Base-by-base conservation (phyloP, 805 yeast species). In the Myxozyma neglecta region DNA sequence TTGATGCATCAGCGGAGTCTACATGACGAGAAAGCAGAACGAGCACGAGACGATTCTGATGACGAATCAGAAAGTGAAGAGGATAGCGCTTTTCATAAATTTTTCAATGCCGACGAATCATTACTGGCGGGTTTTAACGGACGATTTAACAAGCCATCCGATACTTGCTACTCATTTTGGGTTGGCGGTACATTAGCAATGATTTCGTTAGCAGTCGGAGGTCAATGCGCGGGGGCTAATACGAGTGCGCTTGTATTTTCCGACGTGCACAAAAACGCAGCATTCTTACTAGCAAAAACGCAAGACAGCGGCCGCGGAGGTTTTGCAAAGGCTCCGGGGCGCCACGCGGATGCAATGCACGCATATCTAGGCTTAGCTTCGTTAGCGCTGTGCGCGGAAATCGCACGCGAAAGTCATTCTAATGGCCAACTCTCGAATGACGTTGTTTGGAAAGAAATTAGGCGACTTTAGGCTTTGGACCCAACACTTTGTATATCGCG, bases 161-260 rank as follows among this genome's bases (percentile, higher is more conserved):
- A 94, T 74, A 97, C 90, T n/a, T 94, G 99, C 72, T 94, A 94
- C 73, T 86, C 94, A 69, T 94, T 97, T 97, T 94, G 99, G 99
- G 96, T 91, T 9, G 61, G 66, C 29, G 67, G 57, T 18, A 53
- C 69, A 11, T 56, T 69, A 13, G 57, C 61, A 14, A 60, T 69
- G 67, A 32, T 63, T 11, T 48, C 47, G 20, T 13, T 29, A 1
- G 7, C 34, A 39, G 24, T 7, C 16, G 42, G 61, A 24, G 13
- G 13, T 35, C 1, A 14, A 8, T 6, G 18, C 18, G 34, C 44
- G 16, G 14, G 40, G 11, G n/a, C 44, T 7, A 40, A n/a, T 11
- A 45, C 58, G 6, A 40, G 53, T 11, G 39, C 56, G 16, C 42
- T 50, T 5, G 14, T 35, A 32, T 43, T 57, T 20, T 44, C 60